Base-by-base conservation (phyloP, 768 basidiomycete genomes). In the Cystofilobasidium capitatum region DNA sequence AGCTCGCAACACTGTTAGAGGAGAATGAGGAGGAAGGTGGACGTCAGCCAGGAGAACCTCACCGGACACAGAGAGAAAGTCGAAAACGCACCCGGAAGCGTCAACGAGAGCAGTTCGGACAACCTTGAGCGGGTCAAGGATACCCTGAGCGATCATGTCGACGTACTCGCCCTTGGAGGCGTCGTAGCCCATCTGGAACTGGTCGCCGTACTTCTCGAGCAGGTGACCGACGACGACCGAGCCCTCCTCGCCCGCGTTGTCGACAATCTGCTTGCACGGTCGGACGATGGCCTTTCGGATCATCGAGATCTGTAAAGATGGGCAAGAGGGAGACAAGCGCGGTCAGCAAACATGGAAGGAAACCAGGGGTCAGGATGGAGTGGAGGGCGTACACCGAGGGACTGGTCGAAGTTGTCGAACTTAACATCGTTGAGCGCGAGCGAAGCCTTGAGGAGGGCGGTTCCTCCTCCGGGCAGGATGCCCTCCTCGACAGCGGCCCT, bases 401-500 rank as follows among this genome's bases (percentile, higher is more conserved):
- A 86, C 75, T 97, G 93, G 80, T 98, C 94, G 74, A 98, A 98
- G 88, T 97, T 97, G 77, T 80, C 79, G 0, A 88, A 90, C 24
- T 83, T 77, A 74, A 98, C 85, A 45, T 85, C 81, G 73, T 83
- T 84, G 42, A 86, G 73, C 24, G 69, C 68, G 47, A 73, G 70
- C 35, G 77, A 78, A 2, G 77, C 77, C 69, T 73, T 73, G 75
- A 96, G 84, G 29, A 96, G 84, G 33, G 94, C 93, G 37, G 90
- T 86, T 42, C 68, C 68, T 74, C 94, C 94, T 51, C 94, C 94
- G 62, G 94, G 94, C 39, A 98, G 87, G 74, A 97, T 96, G 75
- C 94, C 94, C 78, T 99, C 93, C 80, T 97, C 94, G 36, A 98
- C 94, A 54, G 94, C 92, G 31, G 94, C 94, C 45, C 94, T 88